phyloP scores from a whole-genome alignment of 192 early-diverging fungal genomes.

The Funneliformis mosseae region DNA sequence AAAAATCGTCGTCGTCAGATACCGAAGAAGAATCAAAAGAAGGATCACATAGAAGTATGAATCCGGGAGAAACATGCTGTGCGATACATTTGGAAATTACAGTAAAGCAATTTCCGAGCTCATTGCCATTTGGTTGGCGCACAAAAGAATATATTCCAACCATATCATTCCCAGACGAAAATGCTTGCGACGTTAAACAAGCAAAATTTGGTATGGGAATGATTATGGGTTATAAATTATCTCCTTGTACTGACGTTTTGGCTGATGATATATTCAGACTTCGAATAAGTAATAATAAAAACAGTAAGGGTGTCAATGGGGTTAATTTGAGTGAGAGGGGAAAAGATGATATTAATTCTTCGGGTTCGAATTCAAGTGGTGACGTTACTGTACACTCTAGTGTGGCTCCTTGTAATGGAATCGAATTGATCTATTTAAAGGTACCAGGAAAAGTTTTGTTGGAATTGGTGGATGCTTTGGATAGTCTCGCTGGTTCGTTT shows the following conservation, averaged over 20 bases:
- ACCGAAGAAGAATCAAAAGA: background rate
- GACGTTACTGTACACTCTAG: background rate
- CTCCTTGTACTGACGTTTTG: background rate
- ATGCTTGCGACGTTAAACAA: background rate
- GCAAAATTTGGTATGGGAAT: slow-evolving; percentile 8
- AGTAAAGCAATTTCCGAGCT: background rate
- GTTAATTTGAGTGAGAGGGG: background rate
- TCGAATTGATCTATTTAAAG: slow-evolving; percentile 16
- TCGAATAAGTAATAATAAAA: background rate
- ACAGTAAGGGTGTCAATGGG: background rate
- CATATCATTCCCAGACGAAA: background rate
- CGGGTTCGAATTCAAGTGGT: background rate
- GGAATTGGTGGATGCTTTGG: slow-evolving; percentile 12
- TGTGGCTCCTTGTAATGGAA: background rate
- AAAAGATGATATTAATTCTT: background rate
- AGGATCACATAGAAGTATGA: no score
- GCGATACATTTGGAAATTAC: background rate
- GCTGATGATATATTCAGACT: background rate
- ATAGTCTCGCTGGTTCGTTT: slow-evolving; percentile 15
- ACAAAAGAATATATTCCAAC: slow-evolving; percentile 18
- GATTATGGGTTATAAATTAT: slow-evolving; percentile 6
- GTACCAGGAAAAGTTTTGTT: background rate
- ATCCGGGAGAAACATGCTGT: slow-evolving; percentile 7
- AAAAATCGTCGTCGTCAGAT: background rate
- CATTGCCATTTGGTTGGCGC: background rate